Conservation (phyloP, 257 asterid genomes). For the Plectranthus barbatus region DNA sequence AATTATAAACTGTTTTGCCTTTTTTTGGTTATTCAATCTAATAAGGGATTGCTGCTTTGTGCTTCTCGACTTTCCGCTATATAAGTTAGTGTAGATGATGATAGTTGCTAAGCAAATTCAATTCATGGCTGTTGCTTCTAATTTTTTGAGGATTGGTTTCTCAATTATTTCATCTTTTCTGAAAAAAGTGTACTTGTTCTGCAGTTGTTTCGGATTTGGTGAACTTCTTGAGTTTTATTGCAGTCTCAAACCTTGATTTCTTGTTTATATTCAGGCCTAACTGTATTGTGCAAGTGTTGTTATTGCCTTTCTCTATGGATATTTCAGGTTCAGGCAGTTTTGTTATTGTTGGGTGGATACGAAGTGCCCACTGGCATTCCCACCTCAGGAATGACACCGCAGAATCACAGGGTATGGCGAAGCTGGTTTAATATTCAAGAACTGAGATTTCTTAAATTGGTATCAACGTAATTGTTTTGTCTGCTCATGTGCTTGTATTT, state of each 20-base stretch:
- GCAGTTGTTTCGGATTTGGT: neutral
- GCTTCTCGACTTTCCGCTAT: neutral
- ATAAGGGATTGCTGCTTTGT: neutral
- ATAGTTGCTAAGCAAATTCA: neutral
- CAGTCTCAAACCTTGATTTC: neutral
- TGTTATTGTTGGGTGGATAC: constrained; percentile 79
- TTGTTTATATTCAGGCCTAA: neutral
- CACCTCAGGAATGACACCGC: constrained; percentile 56
- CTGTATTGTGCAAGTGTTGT: neutral
- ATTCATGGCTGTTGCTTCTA: neutral
- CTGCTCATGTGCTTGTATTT: constrained; percentile 13
- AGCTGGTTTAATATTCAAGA: neutral
- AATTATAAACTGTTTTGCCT: neutral
- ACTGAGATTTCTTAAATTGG: neutral
- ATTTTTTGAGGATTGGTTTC: neutral
- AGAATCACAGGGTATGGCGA: constrained; percentile 56
- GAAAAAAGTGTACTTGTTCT: neutral
- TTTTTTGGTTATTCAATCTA: neutral
- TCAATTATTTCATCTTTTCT: neutral
- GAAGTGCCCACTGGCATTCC: constrained; percentile 80
- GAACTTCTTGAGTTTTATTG: neutral
- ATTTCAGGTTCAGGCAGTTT: constrained; percentile 82
- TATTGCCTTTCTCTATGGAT: neutral
- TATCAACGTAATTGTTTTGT: neutral
- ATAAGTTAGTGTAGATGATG: neutral